A percentile compares a stretch with the other conserved stretches of the same genome.
Conservation (phyloP, 108 stramenopile species). For the Aureococcus anophagefferens region DNA sequence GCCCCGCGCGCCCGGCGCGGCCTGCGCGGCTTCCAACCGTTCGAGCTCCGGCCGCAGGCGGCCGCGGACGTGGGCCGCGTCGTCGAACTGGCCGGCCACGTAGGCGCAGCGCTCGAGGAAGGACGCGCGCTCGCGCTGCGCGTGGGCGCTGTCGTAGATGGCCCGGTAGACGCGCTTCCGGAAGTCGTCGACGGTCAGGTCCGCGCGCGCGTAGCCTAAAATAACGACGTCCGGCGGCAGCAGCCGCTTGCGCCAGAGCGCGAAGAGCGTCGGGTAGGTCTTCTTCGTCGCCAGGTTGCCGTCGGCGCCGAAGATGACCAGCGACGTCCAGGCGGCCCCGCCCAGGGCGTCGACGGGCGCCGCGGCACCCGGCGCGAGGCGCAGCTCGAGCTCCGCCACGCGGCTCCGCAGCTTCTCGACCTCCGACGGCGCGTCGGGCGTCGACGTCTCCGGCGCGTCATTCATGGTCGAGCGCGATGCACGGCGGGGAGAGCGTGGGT, state of each 20-base stretch:
- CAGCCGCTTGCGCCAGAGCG: slow-evolving; percentile 62
- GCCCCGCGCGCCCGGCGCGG: too few relatives aligned
- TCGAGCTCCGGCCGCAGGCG: neutral
- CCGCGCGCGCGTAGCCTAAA: slow-evolving; percentile 81
- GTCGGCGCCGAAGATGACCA: slow-evolving; percentile 73
- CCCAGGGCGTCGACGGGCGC: too few relatives aligned
- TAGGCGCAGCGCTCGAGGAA: slow-evolving; percentile 70
- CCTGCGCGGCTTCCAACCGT: neutral
- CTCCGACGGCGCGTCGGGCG: too few relatives aligned
- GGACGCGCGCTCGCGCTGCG: slow-evolving; percentile 12
- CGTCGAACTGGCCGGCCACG: slow-evolving; percentile 66
- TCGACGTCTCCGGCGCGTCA: too few relatives aligned
- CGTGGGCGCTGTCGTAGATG: slow-evolving; percentile 33
- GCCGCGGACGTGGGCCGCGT: slow-evolving; percentile 1
- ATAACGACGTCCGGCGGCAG: slow-evolving; percentile 63
- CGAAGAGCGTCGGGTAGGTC: slow-evolving; percentile 58
- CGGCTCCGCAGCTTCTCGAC: too few relatives aligned
- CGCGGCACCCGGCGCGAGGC: too few relatives aligned
- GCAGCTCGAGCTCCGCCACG: too few relatives aligned
- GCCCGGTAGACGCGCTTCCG: slow-evolving; percentile 62
- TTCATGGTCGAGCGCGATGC: too few relatives aligned
- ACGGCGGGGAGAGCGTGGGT: too few relatives aligned
- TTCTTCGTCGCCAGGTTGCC: slow-evolving; percentile 97
- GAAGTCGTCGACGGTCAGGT: slow-evolving; percentile 64
- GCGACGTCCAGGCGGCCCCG: too few relatives aligned